These are phyloP conservation scores for Camelina hispida DNA, from an alignment of 345 rosid species.

Conservation along the genomic window DNA sequence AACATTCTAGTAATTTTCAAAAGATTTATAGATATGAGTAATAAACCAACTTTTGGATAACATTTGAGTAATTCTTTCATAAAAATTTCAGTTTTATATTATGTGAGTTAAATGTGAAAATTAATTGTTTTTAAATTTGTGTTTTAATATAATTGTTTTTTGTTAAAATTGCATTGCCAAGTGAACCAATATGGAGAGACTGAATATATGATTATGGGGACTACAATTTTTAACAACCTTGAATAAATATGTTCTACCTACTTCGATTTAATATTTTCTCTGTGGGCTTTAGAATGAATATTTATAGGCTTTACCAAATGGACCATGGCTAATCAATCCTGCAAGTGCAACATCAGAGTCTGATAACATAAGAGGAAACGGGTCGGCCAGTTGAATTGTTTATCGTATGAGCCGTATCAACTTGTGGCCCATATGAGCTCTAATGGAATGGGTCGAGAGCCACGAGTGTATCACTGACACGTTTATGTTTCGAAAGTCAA, in stretches of 20 bases:
- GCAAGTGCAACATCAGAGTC: not conserved
- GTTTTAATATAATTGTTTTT: too few species aligned
- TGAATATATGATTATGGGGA: not conserved
- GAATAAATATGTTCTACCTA: not conserved
- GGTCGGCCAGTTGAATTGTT: not conserved
- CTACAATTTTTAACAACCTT: not conserved
- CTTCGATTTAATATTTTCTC: not conserved
- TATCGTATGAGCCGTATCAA: not conserved
- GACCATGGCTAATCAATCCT: not conserved
- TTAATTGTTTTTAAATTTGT: too few species aligned
- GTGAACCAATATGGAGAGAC: too few species aligned
- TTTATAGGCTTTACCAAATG: not conserved
- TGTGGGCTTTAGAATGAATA: constrained; percentile 9
- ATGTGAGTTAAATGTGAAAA: too few species aligned
- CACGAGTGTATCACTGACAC: constrained; percentile 24
- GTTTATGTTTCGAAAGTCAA: constrained; percentile 4
- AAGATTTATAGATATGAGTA: too few species aligned
- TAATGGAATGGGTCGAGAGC: constrained; percentile 15
- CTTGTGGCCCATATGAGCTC: constrained; percentile 8
- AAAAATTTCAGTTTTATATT: too few species aligned
- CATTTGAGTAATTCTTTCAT: too few species aligned
- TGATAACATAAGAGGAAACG: not conserved
- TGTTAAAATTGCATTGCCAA: too few species aligned
- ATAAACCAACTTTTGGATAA: too few species aligned
- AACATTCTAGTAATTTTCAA: too few species aligned